A percentile compares a stretch with the other conserved stretches of the same genome.
Conservation (phyloP, 257 asterid species). For the Linaria vulgaris region DNA sequence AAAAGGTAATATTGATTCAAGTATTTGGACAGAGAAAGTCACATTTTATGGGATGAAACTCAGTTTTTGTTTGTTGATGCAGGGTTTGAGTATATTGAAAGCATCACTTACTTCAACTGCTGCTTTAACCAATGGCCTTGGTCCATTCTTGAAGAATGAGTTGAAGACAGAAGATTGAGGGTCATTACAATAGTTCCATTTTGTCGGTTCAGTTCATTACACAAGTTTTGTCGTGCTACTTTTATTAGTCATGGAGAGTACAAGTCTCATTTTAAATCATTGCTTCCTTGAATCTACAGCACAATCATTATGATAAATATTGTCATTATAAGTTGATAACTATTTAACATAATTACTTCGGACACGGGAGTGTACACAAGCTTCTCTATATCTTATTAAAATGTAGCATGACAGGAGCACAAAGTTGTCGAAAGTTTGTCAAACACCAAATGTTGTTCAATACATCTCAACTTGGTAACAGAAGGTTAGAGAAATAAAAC, state of each 20-base stretch:
- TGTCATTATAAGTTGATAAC: background rate
- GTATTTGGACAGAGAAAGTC: background rate
- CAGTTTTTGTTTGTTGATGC: constrained; percentile 20
- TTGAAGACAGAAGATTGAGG: too few species aligned
- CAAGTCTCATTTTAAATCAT: too few species aligned
- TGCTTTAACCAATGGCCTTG: constrained; percentile 23
- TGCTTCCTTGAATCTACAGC: too few species aligned
- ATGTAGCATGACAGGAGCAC: background rate
- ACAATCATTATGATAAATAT: background rate
- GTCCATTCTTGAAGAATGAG: too few species aligned
- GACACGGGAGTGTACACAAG: background rate
- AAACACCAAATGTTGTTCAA: background rate
- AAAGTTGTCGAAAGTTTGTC: background rate
- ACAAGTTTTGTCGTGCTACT: too few species aligned
- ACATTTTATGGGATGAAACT: background rate
- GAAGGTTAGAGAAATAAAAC: too few species aligned
- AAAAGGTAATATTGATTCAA: constrained; percentile 20
- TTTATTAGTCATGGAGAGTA: too few species aligned
- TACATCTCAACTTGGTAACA: background rate
- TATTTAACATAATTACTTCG: background rate
- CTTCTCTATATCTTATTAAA: background rate
- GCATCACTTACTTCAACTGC: constrained; percentile 23
- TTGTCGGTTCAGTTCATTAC: too few species aligned
- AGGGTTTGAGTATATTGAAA: constrained; percentile 27
- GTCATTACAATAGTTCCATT: too few species aligned